A percentile compares a stretch with the other conserved stretches of the same genome.
phyloP scores from a whole-genome alignment of 148 eudicot genomes.

The Suaeda aralocaspica region DNA sequence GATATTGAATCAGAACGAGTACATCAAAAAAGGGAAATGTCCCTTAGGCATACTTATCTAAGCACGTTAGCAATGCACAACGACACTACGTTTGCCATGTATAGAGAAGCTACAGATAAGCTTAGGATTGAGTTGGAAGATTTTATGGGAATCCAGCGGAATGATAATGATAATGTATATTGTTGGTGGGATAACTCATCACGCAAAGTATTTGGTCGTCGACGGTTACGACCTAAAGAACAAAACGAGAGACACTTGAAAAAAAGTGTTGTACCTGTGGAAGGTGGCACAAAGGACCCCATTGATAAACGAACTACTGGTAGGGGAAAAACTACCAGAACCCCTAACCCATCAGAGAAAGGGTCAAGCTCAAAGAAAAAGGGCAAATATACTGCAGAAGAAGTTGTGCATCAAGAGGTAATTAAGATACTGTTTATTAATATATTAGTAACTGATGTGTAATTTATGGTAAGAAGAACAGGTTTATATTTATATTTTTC shows the following conservation, averaged over 20 bases:
- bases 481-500: too few species aligned
- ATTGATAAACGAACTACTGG: too few species aligned
- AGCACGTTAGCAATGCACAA: too few species aligned
- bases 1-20: too few species aligned
- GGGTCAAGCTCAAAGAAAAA: not conserved
- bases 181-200: not conserved
- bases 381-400: not conserved
- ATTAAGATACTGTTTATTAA: not conserved
- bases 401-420: not conserved
- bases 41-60: too few species aligned
- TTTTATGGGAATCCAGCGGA: too few species aligned
- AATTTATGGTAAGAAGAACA: too few species aligned
- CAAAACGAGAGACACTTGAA: not conserved
- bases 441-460: too few species aligned
- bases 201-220: not conserved
- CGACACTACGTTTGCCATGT: too few species aligned
- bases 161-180: not conserved
- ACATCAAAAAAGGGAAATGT: too few species aligned
- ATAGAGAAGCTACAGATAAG: too few species aligned
- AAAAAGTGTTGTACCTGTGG: not conserved
- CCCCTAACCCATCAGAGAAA: not conserved
- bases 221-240: not conserved
- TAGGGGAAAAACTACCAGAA: not conserved
- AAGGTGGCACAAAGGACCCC: not conserved
- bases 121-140: too few species aligned